Base-by-base conservation (phyloP, 371 early-diverging fungal species). In the Lichtheimia corymbifera region DNA sequence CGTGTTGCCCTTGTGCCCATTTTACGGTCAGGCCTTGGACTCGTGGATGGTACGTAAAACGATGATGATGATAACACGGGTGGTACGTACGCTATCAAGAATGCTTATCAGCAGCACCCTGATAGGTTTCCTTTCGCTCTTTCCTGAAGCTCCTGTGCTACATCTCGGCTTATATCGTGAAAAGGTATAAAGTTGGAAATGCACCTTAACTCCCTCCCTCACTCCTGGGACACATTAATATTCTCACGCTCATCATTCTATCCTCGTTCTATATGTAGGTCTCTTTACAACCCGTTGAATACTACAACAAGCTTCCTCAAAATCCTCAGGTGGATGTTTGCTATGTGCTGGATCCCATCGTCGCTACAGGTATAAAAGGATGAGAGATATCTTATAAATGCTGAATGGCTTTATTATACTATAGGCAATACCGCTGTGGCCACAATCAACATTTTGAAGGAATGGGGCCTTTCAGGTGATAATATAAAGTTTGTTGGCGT, bases 261-360 rank as follows among this genome's bases (percentile, higher is more conserved):
- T 11, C 45, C 22, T 20, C 7, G 28, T 27, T 0, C 22, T 35
- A 49, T 60, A 84, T 83, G 58, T 80, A 84, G 84, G 58, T 80
- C 3, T 88, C 93, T 3, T 74, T 91, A 49, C 86, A 89, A 60
- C 95, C 95, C 5, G 94, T 95, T n/a, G 95, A 95, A 68, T 95
- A 95, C 72, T 95, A 93, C 81, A 95, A 94, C 78, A 95, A 94
- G 71, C 72, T 95, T 27, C 95, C 95, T 5, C 63, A 71, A 24
- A 65, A 67, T 4, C 89, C 89, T 56, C 76, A 80, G 27, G 81
- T 91, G 4, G 89, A 93, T 58, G 61, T 84, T 18, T 92, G 92
- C 47, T 74, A 88, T 62, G 85, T 94, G 13, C 58, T 95, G 25
- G 95, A 95, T 68, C 95, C 94, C 17, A 88, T 93, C 71, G 77